Conservation (phyloP, 1,284 basidiomycete genomes). For the Trichosporon sp. region DNA sequence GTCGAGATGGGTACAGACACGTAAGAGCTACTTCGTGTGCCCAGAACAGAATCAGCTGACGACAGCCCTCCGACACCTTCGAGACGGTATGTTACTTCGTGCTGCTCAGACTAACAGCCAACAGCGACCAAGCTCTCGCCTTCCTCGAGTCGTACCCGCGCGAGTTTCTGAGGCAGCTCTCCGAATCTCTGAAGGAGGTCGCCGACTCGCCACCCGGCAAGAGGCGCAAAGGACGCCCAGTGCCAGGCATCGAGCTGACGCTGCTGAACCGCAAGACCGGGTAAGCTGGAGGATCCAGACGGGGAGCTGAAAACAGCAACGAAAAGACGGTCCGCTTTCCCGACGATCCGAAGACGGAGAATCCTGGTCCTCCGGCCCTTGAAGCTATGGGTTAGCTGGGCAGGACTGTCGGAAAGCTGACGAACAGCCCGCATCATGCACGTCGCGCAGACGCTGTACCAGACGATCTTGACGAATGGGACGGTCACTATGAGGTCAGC, state of each 20-base stretch:
- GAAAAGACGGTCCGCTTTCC: constrained; percentile 42
- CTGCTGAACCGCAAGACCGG: constrained; percentile 32
- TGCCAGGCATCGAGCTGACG: constrained; percentile 23
- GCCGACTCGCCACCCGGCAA: constrained; percentile 5
- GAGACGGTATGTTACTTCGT: neutral
- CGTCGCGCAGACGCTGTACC: constrained; percentile 42
- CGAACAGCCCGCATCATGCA: constrained; percentile 41
- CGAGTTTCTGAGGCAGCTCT: constrained; percentile 33
- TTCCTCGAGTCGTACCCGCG: constrained; percentile 35
- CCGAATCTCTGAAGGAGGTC: constrained; percentile 18
- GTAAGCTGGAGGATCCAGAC: constrained; percentile 14
- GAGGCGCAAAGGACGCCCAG: neutral
- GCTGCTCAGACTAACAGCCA: neutral
- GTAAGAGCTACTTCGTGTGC: neutral
- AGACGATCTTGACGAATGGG: constrained; percentile 39
- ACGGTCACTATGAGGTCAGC: constrained; percentile 47
- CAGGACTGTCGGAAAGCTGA: neutral
- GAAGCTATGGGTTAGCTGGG: constrained; percentile 32
- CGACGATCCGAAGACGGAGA: constrained; percentile 33
- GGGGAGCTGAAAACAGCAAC: constrained; percentile 24
- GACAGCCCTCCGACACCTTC: neutral
- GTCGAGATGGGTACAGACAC: neutral
- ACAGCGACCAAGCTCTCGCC: constrained; percentile 29
- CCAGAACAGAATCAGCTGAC: neutral
- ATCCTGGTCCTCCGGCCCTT: constrained; percentile 26